Percentiles rank a stretch among this genome's conserved stretches.
These are phyloP conservation scores for Colletotrichum simmondsii DNA, from an alignment of 2,329 filamentous ascomycete genomes.

Conservation along the genomic window DNA sequence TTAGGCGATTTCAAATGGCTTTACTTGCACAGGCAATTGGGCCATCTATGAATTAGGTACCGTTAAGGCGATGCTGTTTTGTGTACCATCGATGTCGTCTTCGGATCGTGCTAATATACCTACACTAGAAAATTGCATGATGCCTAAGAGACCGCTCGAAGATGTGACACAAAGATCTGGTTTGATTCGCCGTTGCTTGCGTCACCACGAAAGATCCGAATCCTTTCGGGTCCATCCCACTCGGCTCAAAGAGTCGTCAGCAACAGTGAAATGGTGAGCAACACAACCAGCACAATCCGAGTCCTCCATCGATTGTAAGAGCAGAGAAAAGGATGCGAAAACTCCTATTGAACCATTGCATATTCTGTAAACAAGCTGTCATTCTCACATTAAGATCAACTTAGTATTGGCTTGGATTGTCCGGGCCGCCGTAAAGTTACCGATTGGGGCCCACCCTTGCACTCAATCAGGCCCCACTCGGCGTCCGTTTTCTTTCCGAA, in stretches of 20 bases:
- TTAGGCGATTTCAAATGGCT: too few species aligned
- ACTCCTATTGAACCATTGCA: not conserved
- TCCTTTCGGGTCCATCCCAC: not conserved
- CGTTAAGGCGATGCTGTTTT: too few species aligned
- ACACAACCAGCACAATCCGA: not conserved
- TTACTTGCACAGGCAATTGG: too few species aligned
- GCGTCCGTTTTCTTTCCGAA: slow-evolving; percentile 4
- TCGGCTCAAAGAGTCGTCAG: not conserved
- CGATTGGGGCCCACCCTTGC: not conserved
- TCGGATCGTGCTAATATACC: too few species aligned
- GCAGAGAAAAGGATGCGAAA: not conserved
- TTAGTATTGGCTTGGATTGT: not conserved
- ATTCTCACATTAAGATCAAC: too few species aligned
- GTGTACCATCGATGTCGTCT: too few species aligned
- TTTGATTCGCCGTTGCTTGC: not conserved
- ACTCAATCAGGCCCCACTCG: not conserved
- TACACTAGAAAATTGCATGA: too few species aligned
- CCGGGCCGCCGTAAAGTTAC: not conserved
- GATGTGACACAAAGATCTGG: not conserved
- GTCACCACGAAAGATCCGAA: not conserved
- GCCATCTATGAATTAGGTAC: too few species aligned
- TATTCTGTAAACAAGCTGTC: too few species aligned
- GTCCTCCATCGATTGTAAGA: too few species aligned
- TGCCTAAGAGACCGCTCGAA: not conserved
- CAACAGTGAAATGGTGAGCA: too few species aligned